Evolutionary conservation across 352 stramenopile genomes (phyloP).

Genomic region (Phytophthora multivora): DNA sequence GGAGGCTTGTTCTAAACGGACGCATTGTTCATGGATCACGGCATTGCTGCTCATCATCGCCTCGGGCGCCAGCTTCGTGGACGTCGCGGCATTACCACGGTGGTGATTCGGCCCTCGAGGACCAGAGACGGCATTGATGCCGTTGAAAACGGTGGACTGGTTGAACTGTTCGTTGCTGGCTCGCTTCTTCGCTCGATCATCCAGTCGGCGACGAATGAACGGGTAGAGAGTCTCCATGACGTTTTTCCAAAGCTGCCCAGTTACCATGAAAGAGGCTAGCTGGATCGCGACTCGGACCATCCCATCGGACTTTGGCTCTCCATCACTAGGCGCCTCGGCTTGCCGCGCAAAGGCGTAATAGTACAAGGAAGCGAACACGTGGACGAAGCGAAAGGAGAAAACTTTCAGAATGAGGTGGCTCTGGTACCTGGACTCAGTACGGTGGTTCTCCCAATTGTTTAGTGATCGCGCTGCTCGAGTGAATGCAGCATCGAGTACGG

Average conservation of each 20-base stretch:
- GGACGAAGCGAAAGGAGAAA: constrained; percentile 97
- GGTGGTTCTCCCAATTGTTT: constrained; percentile 95
- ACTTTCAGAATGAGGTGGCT: constrained; percentile 98
- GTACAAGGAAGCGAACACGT: constrained; percentile 96
- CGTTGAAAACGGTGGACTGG: constrained; percentile 66
- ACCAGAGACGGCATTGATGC: constrained; percentile 9
- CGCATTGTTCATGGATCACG: constrained; percentile 78
- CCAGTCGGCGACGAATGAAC: constrained; percentile 53
- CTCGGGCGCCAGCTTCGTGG: constrained; percentile 18
- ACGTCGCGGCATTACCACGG: constrained; percentile 14
- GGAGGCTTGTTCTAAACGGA: constrained; percentile 80
- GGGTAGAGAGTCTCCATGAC: constrained; percentile 91
- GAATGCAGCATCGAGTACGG: constrained; percentile 80
- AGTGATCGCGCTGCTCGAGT: constrained; percentile 87
- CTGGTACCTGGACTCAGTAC: constrained; percentile 82
- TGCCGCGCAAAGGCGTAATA: constrained; percentile 93
- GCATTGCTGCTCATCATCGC: constrained; percentile 49
- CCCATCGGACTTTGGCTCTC: constrained; percentile 34
- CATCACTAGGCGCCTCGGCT: constrained; percentile 6
- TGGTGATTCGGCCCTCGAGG: constrained; percentile 16
- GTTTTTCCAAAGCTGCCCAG: constrained; percentile 94
- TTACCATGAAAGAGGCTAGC: constrained; percentile 93
- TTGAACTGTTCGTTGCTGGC: constrained; percentile 69
- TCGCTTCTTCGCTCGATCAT: constrained; percentile 55
- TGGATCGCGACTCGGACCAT: constrained; percentile 93